A percentile compares a stretch with the other conserved stretches of the same genome.
phyloP scores from a whole-genome alignment of 2,329 filamentous ascomycete genomes.

The Apiospora hydei region DNA sequence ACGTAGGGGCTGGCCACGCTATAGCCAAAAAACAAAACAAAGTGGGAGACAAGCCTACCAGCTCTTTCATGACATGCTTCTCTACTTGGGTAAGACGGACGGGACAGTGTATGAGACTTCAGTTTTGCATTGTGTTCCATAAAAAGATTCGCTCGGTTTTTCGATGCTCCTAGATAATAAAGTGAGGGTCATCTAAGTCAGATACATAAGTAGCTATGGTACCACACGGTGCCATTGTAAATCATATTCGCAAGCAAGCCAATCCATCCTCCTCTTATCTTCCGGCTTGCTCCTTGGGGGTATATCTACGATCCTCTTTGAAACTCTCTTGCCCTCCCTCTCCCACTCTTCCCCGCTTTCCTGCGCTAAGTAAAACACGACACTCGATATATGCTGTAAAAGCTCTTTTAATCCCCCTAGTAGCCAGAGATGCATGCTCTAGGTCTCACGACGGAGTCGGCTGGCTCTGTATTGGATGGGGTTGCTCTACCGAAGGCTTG shows the following conservation, averaged over 20 bases:
- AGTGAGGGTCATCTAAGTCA: not conserved
- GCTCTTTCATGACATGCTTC: not conserved
- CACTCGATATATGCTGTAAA: not conserved
- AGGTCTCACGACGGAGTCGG: not conserved
- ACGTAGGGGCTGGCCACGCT: no score
- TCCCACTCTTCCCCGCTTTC: not conserved
- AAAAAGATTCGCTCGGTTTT: not conserved
- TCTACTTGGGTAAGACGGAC: not conserved
- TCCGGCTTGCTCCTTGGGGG: not conserved
- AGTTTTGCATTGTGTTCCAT: not conserved
- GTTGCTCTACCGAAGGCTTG: not conserved
- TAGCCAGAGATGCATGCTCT: not conserved
- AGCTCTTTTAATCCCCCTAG: not conserved
- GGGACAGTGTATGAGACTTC: not conserved
- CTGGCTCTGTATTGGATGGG: not conserved
- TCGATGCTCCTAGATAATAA: not conserved
- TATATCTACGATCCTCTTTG: not conserved
- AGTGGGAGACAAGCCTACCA: no score
- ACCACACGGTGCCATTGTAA: not conserved
- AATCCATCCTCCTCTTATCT: not conserved
- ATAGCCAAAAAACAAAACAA: no score
- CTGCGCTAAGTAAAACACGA: not conserved
- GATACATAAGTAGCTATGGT: not conserved
- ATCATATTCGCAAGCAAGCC: not conserved
- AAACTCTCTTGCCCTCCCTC: not conserved